Base-by-base conservation (phyloP, 2,329 filamentous ascomycete genomes). In the Arthrobotrys musiformis region DNA sequence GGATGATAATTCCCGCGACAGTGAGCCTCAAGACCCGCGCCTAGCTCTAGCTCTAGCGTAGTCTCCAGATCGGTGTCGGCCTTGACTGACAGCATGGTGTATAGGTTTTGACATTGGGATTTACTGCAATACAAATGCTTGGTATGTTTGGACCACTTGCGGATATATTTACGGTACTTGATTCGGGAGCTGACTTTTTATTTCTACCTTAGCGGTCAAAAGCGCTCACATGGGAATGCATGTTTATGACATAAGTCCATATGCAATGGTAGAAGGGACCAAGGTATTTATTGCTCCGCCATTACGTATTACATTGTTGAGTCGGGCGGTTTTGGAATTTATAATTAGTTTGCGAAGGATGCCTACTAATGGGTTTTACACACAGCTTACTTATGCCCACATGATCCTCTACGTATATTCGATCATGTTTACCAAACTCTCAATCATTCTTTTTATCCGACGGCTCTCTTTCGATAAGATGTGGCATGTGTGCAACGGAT, bases 341-440 rank as follows among this genome's bases (percentile, higher is more conserved):
- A n/a, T n/a, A n/a, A n/a, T n/a, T n/a, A n/a, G n/a, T n/a, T n/a
- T n/a, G n/a, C n/a, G n/a, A n/a, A n/a, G n/a, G n/a, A n/a, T n/a
- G n/a, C n/a, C n/a, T n/a, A n/a, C n/a, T n/a, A n/a, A n/a, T n/a
- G n/a, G n/a, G n/a, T n/a, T n/a, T n/a, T n/a, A n/a, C n/a, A n/a
- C n/a, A 13, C 28, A 72, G 68, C 68, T 72, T n/a, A 72, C 68
- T 0, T 72, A 72, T 30, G 68, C 68, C 6, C 68, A 72, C 17
- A 72, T 72, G 68, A 72, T 74, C 24, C 35, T 74, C 15, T 74
- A 74, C 42, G 35, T 30, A 26, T 74, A 61, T n/a, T 42, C 70
- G 24, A 62, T 74, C 37, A 66, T 67, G 54, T 74, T 74, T 26
- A 74, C 70, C 40, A 74, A 74, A 52, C 52, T 74, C 11, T 74